phyloP scores from a whole-genome alignment of 495 filamentous ascomycete species.

The Diplogelasinospora grovesii region DNA sequence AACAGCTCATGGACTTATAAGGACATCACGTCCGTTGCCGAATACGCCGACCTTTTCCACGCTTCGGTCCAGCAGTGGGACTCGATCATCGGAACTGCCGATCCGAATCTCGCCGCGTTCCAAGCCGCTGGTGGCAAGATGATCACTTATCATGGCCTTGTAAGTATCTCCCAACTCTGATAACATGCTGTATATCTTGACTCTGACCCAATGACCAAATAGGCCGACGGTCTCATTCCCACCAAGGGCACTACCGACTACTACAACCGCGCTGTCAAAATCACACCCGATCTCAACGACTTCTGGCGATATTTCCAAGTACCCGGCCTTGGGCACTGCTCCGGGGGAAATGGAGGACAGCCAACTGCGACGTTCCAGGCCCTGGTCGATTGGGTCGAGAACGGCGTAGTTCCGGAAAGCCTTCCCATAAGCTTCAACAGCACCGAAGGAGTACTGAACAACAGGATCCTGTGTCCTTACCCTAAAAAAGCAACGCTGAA shows the following conservation, averaged over 20 bases:
- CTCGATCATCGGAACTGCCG: slow-evolving; percentile 27
- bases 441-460: no score
- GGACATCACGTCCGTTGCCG: slow-evolving; percentile 10
- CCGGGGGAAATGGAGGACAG: slow-evolving; percentile 16
- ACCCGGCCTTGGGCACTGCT: slow-evolving; percentile 30
- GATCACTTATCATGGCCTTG: slow-evolving; percentile 38
- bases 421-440: no score
- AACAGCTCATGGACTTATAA: no score
- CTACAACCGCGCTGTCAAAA: slow-evolving; percentile 15
- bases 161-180: slow-evolving; percentile 14
- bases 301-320: slow-evolving; percentile 29
- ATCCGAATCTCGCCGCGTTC: slow-evolving; percentile 37
- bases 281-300: slow-evolving; percentile 11
- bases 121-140: slow-evolving; percentile 34
- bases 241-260: slow-evolving; percentile 18
- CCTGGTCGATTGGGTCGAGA: slow-evolving; percentile 31
- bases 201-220: slow-evolving; percentile 11
- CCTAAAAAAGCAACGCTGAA: no score
- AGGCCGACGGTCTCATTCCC: slow-evolving; percentile 22
- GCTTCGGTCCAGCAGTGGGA: slow-evolving; percentile 19
- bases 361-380: slow-evolving; percentile 19
- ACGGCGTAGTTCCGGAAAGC: slow-evolving; percentile 25
- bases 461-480: no score
- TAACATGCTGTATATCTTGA: background rate
- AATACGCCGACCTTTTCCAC: slow-evolving; percentile 22